These are phyloP conservation scores for Vaccinium corymbosum DNA, from an alignment of 148 eudicot species.

Conservation along the genomic window DNA sequence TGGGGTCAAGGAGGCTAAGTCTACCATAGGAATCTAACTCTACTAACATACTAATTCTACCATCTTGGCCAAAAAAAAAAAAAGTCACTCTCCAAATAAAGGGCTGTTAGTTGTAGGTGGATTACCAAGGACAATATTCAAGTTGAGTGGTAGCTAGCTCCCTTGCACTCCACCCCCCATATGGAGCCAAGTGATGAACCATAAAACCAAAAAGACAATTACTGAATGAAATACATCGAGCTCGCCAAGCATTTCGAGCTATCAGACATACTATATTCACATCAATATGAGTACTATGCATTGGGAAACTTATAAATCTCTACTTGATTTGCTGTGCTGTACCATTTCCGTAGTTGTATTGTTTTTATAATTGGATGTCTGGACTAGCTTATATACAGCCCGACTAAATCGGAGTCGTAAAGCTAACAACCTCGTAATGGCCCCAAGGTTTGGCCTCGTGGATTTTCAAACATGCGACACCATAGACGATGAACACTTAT, in stretches of 20 bases:
- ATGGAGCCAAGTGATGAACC: slow-evolving; percentile 18
- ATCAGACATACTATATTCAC: no score
- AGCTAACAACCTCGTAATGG: no score
- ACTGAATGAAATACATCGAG: slow-evolving; percentile 21
- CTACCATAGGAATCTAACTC: no score
- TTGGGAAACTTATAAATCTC: neutral
- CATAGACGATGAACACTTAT: neutral
- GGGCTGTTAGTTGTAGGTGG: neutral
- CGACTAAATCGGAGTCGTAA: no score
- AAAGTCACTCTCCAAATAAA: no score
- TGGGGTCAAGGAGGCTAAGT: no score
- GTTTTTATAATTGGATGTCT: neutral
- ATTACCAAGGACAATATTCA: slow-evolving; percentile 14
- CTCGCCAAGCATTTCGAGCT: slow-evolving; percentile 11
- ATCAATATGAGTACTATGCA: neutral
- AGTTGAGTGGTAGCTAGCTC: neutral
- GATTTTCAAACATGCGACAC: neutral
- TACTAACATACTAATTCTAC: no score
- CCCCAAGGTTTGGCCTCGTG: neutral
- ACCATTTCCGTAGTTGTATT: neutral
- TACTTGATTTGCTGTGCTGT: neutral
- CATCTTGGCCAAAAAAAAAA: no score
- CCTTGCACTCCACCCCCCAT: slow-evolving; percentile 26
- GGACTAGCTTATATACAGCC: no score
- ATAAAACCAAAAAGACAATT: slow-evolving; percentile 16